These are phyloP conservation scores for Verticillium albo-atrum DNA, from an alignment of 2,329 filamentous ascomycete species.

Conservation along the genomic window DNA sequence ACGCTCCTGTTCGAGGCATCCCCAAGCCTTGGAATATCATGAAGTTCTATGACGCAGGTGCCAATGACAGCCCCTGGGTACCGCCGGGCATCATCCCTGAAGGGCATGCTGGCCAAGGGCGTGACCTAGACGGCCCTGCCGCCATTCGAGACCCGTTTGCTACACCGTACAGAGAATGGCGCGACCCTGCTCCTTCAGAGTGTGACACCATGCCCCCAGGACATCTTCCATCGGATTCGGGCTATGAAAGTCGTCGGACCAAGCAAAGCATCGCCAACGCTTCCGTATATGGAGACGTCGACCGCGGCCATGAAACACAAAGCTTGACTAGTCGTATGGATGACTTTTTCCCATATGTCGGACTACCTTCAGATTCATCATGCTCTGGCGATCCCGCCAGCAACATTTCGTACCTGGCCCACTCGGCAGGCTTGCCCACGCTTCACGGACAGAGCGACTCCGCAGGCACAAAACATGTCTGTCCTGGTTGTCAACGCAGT, in stretches of 20 bases:
- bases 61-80: constrained; percentile 38
- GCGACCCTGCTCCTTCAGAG: constrained; percentile 30
- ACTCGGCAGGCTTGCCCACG: background rate
- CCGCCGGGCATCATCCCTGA: constrained; percentile 26
- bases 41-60: constrained; percentile 27
- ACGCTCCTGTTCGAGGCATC: background rate
- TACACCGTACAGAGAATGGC: constrained; percentile 25
- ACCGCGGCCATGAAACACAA: constrained; percentile 32
- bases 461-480: constrained; percentile 19
- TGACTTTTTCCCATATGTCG: constrained; percentile 18
- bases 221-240: constrained; percentile 37
- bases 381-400: background rate
- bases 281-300: constrained; percentile 38
- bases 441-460: background rate
- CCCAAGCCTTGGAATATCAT: constrained; percentile 17
- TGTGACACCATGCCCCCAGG: constrained; percentile 28
- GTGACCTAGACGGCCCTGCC: constrained; percentile 20
- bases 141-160: constrained; percentile 16
- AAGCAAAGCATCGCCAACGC: constrained; percentile 37
- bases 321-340: constrained; percentile 29
- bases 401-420: background rate
- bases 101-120: constrained; percentile 19
- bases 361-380: background rate
- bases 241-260: constrained; percentile 36
- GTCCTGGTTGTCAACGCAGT: constrained; percentile 31